Evolutionary conservation across 164 flowering plant genomes (phyloP).

Genomic region (Vitis rupestris): DNA sequence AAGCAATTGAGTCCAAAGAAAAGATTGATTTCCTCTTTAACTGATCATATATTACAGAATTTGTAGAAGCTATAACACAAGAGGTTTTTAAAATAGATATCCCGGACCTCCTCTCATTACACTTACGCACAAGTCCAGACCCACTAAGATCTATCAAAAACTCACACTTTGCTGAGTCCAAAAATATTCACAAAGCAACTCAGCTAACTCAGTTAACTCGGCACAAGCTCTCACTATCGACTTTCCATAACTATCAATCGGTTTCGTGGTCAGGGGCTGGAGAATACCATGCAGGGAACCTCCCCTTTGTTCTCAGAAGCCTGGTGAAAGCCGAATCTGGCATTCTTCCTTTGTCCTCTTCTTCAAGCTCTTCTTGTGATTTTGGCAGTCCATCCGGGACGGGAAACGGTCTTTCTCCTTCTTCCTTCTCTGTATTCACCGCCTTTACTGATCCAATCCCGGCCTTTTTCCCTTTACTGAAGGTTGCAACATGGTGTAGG

Average conservation of each 20-base stretch:
- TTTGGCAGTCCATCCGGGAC: conserved; percentile 88
- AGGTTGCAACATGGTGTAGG: conserved; percentile 54
- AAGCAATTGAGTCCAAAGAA: no score
- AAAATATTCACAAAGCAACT: neutral
- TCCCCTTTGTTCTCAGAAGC: conserved; percentile 66
- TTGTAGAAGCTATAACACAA: no score
- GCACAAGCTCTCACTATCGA: neutral
- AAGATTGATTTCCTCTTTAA: no score
- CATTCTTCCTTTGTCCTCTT: conserved; percentile 76
- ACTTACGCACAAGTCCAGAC: no score
- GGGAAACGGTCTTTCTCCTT: conserved; percentile 25
- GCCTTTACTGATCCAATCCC: conserved; percentile 4
- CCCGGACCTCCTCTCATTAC: no score
- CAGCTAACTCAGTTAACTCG: neutral
- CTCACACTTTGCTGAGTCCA: neutral
- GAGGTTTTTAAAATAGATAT: no score
- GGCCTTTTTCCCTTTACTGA: conserved; percentile 32
- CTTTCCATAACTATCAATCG: conserved; percentile 31
- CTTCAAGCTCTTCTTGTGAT: conserved; percentile 62
- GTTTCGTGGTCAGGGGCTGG: conserved; percentile 81
- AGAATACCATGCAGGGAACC: conserved; percentile 73
- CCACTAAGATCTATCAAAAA: no score
- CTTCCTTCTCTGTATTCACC: conserved; percentile 9
- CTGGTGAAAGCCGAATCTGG: conserved; percentile 81
- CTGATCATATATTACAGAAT: no score